Evolutionary conservation across 2,329 filamentous ascomycete genomes (phyloP).

Genomic region (Xylariaceae sp.): DNA sequence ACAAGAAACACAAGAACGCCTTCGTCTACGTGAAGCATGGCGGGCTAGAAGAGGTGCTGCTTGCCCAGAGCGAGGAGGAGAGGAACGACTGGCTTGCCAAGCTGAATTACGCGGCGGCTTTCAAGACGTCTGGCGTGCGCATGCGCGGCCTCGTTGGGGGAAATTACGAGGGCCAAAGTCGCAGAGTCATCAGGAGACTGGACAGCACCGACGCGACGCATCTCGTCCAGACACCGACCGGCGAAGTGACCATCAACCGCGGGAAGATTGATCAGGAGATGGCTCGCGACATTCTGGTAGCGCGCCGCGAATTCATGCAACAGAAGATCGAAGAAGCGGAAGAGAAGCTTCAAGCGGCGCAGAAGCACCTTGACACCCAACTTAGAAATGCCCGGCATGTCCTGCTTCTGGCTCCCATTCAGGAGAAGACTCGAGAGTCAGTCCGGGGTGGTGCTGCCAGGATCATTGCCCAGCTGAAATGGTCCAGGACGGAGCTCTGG

Average conservation of each 20-base stretch:
- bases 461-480: slow-evolving; percentile 82
- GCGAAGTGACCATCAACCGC: slow-evolving; percentile 65
- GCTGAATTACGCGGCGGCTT: slow-evolving; percentile 92
- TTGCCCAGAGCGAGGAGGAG: slow-evolving; percentile 84
- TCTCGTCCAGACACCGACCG: slow-evolving; percentile 60
- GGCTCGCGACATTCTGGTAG: slow-evolving; percentile 76
- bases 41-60: slow-evolving; percentile 79
- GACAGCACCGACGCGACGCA: slow-evolving; percentile 54
- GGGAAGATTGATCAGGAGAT: slow-evolving; percentile 73
- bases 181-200: slow-evolving; percentile 63
- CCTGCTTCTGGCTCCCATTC: slow-evolving; percentile 80
- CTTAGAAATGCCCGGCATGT: slow-evolving; percentile 86
- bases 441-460: slow-evolving; percentile 77
- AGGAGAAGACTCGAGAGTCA: slow-evolving; percentile 80
- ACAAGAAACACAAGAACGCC: slow-evolving; percentile 92
- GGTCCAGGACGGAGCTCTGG: slow-evolving; percentile 93
- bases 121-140: slow-evolving; percentile 81
- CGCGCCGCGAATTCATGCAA: slow-evolving; percentile 73
- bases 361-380: slow-evolving; percentile 74
- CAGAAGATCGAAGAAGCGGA: slow-evolving; percentile 79
- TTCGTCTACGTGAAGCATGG: slow-evolving; percentile 86
- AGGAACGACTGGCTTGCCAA: slow-evolving; percentile 96
- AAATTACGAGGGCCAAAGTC: slow-evolving; percentile 74
- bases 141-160: slow-evolving; percentile 83
- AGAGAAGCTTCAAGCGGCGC: slow-evolving; percentile 62